Evolutionary conservation across 1,139 yeast genomes (phyloP), one percentile per base, ranked within the genome.

Genomic region (Candida tetrigidarum): DNA sequence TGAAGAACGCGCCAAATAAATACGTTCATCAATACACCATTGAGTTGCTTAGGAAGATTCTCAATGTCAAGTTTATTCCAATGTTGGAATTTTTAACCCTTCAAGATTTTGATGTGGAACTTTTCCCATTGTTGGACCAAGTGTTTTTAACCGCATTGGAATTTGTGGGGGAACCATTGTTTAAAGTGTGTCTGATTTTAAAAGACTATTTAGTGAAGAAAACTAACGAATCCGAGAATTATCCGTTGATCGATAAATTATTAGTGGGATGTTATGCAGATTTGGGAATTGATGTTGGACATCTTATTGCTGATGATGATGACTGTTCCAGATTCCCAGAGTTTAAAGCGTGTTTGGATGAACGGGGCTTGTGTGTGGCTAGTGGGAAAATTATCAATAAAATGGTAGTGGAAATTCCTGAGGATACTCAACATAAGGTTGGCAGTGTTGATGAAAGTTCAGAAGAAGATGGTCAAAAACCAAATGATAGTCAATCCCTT

Each of bases 1-100:
- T 70, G 39, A 71, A 65, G 41, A 62, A 61, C 52, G 70, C 77
- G 0, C 76, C 78, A 2, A 63, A 54, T 40, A 54, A 53, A 2
- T 57, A 54, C 37, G 58, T 74, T 42, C 64, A 62, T 43, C 59
- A 58, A 26, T 55, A 60, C 33, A 46, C 49, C 10, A 30, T 36
- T 9, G 37, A 39, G 9, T 36, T 47, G 7, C 34, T 49, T 5
- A 30, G 26, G n/a, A 39, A 19, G 3, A 28, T 33, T 5, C 25
- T 50, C 19, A 15, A 20, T 12, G 14, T 12, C 3, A 30, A 22
- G 15, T 45, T 47, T 19, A 8, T 44, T 11, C 26, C 36, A n/a
- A 42, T 37, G 30, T 35, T 49, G 29, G 43, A 39, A 29, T 49
- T 50, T 41, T 42, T 50, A 19, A 38, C 46, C 2, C 36, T 39